phyloP scores from a whole-genome alignment of 305 asterid genomes.

The Rubia occidens region DNA sequence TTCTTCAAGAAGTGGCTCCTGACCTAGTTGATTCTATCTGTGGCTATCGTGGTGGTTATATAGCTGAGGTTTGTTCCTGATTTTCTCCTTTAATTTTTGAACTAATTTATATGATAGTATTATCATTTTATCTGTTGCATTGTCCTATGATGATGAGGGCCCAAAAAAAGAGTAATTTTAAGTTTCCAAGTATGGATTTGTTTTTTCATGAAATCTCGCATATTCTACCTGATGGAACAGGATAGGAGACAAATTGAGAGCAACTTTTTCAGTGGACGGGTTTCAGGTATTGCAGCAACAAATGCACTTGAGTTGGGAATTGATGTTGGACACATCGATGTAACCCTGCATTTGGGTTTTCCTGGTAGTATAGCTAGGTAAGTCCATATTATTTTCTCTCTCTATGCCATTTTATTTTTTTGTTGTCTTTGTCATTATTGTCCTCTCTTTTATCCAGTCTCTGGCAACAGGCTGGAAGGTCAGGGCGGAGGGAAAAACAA shows the following conservation, averaged over 20 bases:
- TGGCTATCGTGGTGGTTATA: constrained; percentile 84
- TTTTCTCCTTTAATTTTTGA: background rate
- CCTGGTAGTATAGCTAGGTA: constrained; percentile 98
- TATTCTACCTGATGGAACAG: constrained; percentile 40
- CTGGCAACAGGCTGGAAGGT: constrained; percentile 98
- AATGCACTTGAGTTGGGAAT: constrained; percentile 97
- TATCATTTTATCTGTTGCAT: background rate
- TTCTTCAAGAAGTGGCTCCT: constrained; percentile 72
- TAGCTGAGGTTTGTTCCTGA: constrained; percentile 65
- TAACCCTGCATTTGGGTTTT: constrained; percentile 90
- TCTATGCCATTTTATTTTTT: constrained; percentile 13
- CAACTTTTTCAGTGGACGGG: constrained; percentile 61
- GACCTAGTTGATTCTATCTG: constrained; percentile 49
- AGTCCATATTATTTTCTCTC: constrained; percentile 14
- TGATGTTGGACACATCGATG: constrained; percentile 95
- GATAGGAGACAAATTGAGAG: constrained; percentile 86
- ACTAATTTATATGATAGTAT: background rate
- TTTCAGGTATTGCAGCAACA: constrained; percentile 89
- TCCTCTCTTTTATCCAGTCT: constrained; percentile 37
- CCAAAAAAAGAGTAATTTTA: background rate
- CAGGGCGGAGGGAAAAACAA: constrained; percentile 82
- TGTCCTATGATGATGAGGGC: background rate
- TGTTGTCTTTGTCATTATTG: constrained; percentile 6
- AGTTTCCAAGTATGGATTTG: background rate
- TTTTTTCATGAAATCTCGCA: constrained; percentile 13